Percentiles rank a stretch among this genome's conserved stretches.
Evolutionary conservation across 495 filamentous ascomycete genomes (phyloP).

Genomic region (Neurospora sp.): DNA sequence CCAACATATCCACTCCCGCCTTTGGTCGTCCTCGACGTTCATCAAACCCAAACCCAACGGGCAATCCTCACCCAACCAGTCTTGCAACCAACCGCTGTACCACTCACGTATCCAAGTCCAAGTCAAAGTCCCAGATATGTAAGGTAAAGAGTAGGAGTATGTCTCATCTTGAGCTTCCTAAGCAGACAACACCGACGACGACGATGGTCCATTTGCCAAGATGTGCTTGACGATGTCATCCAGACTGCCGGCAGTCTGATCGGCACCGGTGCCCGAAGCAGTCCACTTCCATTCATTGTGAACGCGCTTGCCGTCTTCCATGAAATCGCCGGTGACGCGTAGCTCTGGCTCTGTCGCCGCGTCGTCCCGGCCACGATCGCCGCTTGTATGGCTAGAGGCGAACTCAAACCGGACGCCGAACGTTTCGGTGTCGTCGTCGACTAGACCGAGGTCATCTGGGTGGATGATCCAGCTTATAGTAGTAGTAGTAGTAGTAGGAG

Average conservation of each 20-base stretch:
- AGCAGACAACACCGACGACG: neutral
- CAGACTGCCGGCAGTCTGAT: neutral
- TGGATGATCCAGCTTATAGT: conserved; percentile 6
- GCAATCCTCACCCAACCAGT: neutral
- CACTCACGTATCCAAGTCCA: neutral
- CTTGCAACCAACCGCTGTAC: neutral
- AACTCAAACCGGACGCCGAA: conserved; percentile 15
- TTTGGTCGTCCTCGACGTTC: neutral
- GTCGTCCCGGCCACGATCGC: neutral
- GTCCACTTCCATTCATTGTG: conserved; percentile 13
- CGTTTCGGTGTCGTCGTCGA: conserved; percentile 9
- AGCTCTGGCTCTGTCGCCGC: conserved; percentile 2
- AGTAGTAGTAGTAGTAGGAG: neutral
- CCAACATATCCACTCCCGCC: neutral
- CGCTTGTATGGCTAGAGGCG: neutral
- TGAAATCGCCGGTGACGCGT: conserved; percentile 3
- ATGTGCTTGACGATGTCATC: conserved; percentile 6
- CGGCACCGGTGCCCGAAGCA: neutral
- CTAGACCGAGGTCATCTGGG: conserved; percentile 6
- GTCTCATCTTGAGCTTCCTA: neutral
- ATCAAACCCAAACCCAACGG: neutral
- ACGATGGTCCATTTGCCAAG: conserved; percentile 1
- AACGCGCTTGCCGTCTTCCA: conserved; percentile 1
- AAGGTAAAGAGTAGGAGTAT: neutral
- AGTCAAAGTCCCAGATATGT: neutral